Base-by-base conservation (phyloP, 225 moss, liverwort and hornwort species). In the Marchantia polymorpha region DNA sequence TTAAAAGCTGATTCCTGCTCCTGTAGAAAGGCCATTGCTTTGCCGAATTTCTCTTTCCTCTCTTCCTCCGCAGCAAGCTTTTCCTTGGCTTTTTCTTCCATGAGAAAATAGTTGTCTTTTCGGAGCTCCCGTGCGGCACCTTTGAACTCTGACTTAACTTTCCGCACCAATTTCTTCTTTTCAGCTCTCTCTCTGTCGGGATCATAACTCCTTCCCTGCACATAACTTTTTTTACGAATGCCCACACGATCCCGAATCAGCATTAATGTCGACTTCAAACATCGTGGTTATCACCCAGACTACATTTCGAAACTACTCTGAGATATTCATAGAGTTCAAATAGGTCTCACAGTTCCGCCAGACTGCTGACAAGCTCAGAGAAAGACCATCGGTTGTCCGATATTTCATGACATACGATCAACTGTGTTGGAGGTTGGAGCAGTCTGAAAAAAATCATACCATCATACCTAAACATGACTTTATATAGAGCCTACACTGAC, bases 1-100 rank as follows among this genome's bases (percentile, higher is more conserved):
- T 95, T 95, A 86, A 92, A 95, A n/a, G 91, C 93, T 25, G 90
- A 88, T 64, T 99, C 99, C 77, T 99, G 95, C 83, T 93, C 87
- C 77, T 93, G 88, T 64, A 99, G 88, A 75, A 95, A 99, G 51
- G 95, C 88, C 95, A 99, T 92, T 48, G 95, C 99, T 84, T 88
- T 93, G 74, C 89, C 89, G 78, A 92, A 90, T 78, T 92, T 99
- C 81, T 99, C 95, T 61, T 92, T 92, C 20, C 90, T 87, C 80
- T 95, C 99, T 77, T 90, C 91, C 78, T 90, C 83, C 46, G 86
- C 61, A 3, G 84, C 16, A 46, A 84, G 87, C 65, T 78, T 90
- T 73, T 99, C 95, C 73, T 85, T 91, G 0, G 80, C 82, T 66
- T 89, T 99, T 64, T 93, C 95, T 77, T 90, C 95, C 25, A 89